Evolutionary conservation across 257 asterid species (phyloP), one percentile per base, ranked within the genome.

Genomic region (Scutellaria baicalensis): DNA sequence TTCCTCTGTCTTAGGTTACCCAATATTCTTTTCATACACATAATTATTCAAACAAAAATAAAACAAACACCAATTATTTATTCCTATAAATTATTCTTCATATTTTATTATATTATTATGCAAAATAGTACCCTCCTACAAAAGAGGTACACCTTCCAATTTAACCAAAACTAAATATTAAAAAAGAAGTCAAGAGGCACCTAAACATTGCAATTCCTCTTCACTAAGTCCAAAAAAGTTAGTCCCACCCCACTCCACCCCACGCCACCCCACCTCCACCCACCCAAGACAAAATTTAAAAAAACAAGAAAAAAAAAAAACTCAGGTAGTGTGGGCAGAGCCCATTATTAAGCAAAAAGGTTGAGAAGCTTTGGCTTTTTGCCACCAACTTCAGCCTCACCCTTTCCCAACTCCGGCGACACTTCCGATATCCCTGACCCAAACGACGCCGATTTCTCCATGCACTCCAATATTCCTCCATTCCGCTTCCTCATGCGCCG

Each of bases 281-380:
- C 33, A 27, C 33, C 33, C 33, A 27, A 27, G 4, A 27, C 33
- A 16, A 20, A 13, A 54, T 20, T 12, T 1, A 20, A 48, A 45
- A 33, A 12, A 23, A 45, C 35, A 45, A 16, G 6, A 35, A 33
- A 6, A 14, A 40, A 10, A 17, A 13, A 31, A 38, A 58, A 49
- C 44, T 71, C 64, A 17, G 49, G 43, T 64, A 17, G 9, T 55
- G 14, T 69, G 42, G 58, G 31, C 36, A 43, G 47, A 75, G 62
- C 10, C 56, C 70, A 66, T 66, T 33, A 68, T 76, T 75, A 84
- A 45, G 66, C 82, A 74, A 94, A 91, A 59, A 94, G 90, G 78
- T 94, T 94, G 75, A 94, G 89, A 67, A 94, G 97, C 78, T 88
- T 88, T 81, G 96, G 96, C 83, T 80, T 84, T 76, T 84, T 80